A percentile compares a stretch with the other conserved stretches of the same genome.
These are phyloP conservation scores for Boletales sp. DNA, from an alignment of 768 basidiomycete species.

Conservation along the genomic window DNA sequence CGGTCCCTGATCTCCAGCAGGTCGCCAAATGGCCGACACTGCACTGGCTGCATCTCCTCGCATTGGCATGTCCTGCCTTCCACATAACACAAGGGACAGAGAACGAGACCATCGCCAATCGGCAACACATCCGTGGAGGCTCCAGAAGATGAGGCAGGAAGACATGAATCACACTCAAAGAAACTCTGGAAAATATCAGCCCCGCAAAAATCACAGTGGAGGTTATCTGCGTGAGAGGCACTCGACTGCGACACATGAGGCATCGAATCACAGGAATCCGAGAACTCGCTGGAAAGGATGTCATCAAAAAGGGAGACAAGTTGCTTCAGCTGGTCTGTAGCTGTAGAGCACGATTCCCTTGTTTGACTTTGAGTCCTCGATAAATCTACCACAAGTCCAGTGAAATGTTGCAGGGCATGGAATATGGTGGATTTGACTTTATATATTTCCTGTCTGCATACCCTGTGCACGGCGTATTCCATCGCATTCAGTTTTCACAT, in stretches of 20 bases:
- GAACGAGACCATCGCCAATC: conserved; percentile 42
- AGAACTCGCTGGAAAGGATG: conserved; percentile 44
- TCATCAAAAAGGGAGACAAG: conserved; percentile 48
- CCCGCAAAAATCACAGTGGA: conserved; percentile 75
- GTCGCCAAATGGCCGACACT: conserved; percentile 47
- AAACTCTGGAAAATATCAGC: conserved; percentile 80
- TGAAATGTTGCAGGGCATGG: conserved; percentile 44
- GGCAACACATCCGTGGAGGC: conserved; percentile 12
- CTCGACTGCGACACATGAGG: conserved; percentile 27
- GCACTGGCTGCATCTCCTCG: conserved; percentile 54
- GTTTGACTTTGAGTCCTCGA: background rate
- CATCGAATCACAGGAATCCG: conserved; percentile 32
- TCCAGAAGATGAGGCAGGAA: conserved; percentile 16
- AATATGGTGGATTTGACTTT: conserved; percentile 66
- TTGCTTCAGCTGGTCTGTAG: conserved; percentile 24
- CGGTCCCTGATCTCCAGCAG: conserved; percentile 44
- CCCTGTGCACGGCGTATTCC: conserved; percentile 39
- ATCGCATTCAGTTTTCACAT: background rate
- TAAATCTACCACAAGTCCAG: conserved; percentile 10
- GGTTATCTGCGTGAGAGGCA: conserved; percentile 22
- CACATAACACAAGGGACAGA: conserved; percentile 71
- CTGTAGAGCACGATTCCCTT: background rate
- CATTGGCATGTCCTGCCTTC: conserved; percentile 78
- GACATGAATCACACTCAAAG: conserved; percentile 63
- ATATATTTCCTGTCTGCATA: conserved; percentile 79